Base-by-base conservation (phyloP, 202 grass and related monocot genomes). In the Tripidium arundinaceum region DNA sequence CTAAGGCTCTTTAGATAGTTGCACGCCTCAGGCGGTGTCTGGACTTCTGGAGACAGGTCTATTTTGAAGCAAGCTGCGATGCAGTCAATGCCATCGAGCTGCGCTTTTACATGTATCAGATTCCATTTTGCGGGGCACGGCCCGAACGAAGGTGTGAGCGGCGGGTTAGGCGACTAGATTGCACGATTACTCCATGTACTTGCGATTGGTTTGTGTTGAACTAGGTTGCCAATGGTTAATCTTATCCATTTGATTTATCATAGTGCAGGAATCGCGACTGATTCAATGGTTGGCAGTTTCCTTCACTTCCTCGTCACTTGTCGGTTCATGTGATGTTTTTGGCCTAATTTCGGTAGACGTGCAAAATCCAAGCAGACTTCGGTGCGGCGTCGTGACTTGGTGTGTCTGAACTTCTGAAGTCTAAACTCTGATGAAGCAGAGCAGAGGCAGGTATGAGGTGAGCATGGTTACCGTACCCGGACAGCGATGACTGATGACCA, bases 141-240 rank as follows among this genome's bases (percentile, higher is more conserved):
- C 31, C 31, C 31, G 31, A 33, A 33, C 31, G 31, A 33, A 33
- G 31, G 31, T 33, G 31, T 33, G 31, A 33, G 72, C 83, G 86
- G 86, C 11, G 84, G 83, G 36, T 74, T 90, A 82, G 82, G 85
- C 42, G 65, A 76, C 62, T 86, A 90, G 85, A 75, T 90, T 90
- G 81, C 91, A 90, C 69, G 74, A 81, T 81, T 43, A 77, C n/a
- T n/a, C n/a, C n/a, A n/a, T 90, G 90, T 85, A 74, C 86, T 77
- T 55, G 55, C 18, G 41, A 78, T 87, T 88, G 68, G 13, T 55
- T 88, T 90, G 76, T 74, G n/a, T n/a, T 81, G 77, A 45, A 85
- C 82, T 94, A 84, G 79, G 65, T 52, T 86, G 47, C 69, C 46
- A 54, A 71, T 34, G 40, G 39, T 66, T 87, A 43, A 73, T 54